These are phyloP conservation scores for Ascochyta viciae-villosae DNA, from an alignment of 2,329 filamentous ascomycete species.

Conservation along the genomic window DNA sequence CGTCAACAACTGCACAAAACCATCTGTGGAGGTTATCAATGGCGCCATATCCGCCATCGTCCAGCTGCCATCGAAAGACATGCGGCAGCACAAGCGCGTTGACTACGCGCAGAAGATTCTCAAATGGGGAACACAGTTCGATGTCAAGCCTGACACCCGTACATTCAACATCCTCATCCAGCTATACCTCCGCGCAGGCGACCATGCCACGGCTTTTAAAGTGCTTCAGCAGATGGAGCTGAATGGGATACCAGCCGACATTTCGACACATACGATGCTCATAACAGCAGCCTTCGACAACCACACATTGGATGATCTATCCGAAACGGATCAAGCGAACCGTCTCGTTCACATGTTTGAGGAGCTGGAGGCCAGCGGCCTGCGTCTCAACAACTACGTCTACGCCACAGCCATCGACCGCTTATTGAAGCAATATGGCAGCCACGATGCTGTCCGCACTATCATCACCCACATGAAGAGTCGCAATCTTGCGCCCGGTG, in stretches of 20 bases:
- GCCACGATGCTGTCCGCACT: conserved; percentile 61
- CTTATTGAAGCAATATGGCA: conserved; percentile 60
- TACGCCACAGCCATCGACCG: conserved; percentile 75
- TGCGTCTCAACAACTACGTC: conserved; percentile 66
- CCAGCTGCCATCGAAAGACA: conserved; percentile 32
- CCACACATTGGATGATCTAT: conserved; percentile 53
- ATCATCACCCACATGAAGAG: conserved; percentile 69
- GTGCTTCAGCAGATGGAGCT: conserved; percentile 67
- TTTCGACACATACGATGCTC: conserved; percentile 76
- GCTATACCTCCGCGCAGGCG: conserved; percentile 61
- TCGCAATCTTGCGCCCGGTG: conserved; percentile 60
- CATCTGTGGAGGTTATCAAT: conserved; percentile 72
- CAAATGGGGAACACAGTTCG: conserved; percentile 51
- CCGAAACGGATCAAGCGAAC: conserved; percentile 58
- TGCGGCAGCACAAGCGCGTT: conserved; percentile 51
- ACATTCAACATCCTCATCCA: conserved; percentile 75
- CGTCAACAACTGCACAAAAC: conserved; percentile 59
- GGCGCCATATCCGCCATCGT: conserved; percentile 71
- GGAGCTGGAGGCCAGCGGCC: conserved; percentile 61
- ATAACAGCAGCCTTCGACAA: conserved; percentile 65
- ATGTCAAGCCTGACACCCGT: conserved; percentile 55
- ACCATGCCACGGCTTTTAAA: conserved; percentile 56
- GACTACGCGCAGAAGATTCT: conserved; percentile 50
- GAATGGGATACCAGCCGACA: conserved; percentile 64
- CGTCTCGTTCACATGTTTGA: conserved; percentile 63